Evolutionary conservation across 2,329 filamentous ascomycete genomes (phyloP), one percentile per base, ranked within the genome.

Genomic region (Epichloe bromicola): DNA sequence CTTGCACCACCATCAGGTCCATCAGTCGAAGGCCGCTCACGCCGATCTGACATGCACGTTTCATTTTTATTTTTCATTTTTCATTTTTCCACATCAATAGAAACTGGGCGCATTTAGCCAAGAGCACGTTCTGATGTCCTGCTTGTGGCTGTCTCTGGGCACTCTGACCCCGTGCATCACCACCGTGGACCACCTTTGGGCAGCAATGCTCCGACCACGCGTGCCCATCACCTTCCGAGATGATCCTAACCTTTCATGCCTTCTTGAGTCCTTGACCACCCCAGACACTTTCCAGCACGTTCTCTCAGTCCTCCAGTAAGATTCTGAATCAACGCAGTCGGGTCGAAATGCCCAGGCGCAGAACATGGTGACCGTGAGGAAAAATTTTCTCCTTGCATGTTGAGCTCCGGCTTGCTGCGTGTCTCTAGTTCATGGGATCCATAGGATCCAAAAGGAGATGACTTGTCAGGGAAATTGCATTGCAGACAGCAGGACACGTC

Each of bases 151-250:
- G 41, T n/a, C 14, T 49, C 30, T 23, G 48, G 48, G 14, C 36
- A 38, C 51, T 46, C 23, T 45, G 46, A 17, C 30, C 20, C 38
- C 14, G 34, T 38, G 34, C 43, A 50, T 45, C n/a, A 44, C 30
- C 39, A 30, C 36, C 17, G 10, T 30, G 47, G 42, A 36, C 46
- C 50, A 40, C 20, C 15, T 39, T 57, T 54, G 54, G 54, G 56
- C 56, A 57, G 47, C 56, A 57, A 56, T 57, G 56, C 56, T 51
- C 48, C 26, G 8, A 10, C 26, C 26, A 11, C 26, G 26, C 26
- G 7, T 2, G 19, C 19, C 19, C 19, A 19, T 19, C 19, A 19
- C 19, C 19, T 30, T 30, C 10, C 26, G 26, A 30, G 26, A 30
- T 30, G 26, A 30, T 30, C 26, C 36, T n/a, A n/a, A 38, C 12